A percentile compares a stretch with the other conserved stretches of the same genome.
phyloP scores from a whole-genome alignment of 139 green algal species.

The Coelastrella sp. region DNA sequence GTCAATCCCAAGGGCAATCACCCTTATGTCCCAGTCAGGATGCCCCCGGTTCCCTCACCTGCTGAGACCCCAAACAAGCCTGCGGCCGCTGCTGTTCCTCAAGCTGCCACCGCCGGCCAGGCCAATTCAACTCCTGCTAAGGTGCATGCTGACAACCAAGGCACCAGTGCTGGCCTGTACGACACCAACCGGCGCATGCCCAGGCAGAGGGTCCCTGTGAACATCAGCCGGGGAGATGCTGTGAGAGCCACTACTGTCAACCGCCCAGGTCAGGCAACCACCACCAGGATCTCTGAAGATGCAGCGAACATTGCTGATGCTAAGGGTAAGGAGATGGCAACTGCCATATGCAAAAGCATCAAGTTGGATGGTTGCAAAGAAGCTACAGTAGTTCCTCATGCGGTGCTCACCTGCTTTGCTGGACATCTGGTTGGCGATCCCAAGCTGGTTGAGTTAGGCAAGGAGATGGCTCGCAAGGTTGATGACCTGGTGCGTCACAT shows the following conservation, averaged over 20 bases:
- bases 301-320: background rate
- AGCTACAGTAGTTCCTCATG: background rate
- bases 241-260: no score
- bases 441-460: background rate
- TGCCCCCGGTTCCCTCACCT: background rate
- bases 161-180: background rate
- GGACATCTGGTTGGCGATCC: conserved; percentile 4
- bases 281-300: background rate
- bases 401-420: conserved; percentile 20
- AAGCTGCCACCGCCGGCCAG: background rate
- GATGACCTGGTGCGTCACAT: background rate
- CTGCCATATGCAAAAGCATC: background rate
- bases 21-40: background rate
- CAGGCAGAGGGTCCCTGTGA: background rate
- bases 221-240: no score
- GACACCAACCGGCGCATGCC: background rate
- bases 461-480: background rate
- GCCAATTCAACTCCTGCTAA: background rate
- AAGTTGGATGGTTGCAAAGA: conserved; percentile 7
- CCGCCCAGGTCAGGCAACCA: no score
- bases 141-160: background rate
- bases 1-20: background rate
- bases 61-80: background rate
- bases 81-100: background rate
- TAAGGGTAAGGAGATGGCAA: background rate